A percentile compares a stretch with the other conserved stretches of the same genome.
Evolutionary conservation across 371 early-diverging fungal genomes (phyloP).

Genomic region (Mucor ambiguus): DNA sequence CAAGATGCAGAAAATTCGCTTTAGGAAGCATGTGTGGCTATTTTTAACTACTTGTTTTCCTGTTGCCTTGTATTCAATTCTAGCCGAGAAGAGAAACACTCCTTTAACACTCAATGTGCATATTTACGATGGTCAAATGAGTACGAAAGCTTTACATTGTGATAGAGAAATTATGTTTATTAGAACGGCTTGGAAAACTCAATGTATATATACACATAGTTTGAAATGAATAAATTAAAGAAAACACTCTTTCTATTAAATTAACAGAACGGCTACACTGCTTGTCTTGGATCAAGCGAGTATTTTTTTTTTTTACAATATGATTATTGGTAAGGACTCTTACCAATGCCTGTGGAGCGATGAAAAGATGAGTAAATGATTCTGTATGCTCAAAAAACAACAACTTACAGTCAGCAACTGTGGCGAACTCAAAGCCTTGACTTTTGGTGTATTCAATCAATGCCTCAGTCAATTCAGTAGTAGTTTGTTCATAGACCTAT

Average conservation of each 20-base stretch:
- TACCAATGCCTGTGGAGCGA: background rate
- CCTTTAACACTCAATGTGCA: background rate
- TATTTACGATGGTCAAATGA: too few relatives aligned
- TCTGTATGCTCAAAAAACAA: background rate
- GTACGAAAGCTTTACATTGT: too few relatives aligned
- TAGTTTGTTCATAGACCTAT: conserved; percentile 51
- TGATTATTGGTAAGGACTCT: conserved; percentile 1
- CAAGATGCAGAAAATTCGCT: background rate
- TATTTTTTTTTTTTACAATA: background rate
- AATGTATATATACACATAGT: background rate
- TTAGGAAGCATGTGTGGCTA: background rate
- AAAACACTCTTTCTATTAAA: conserved; percentile 2
- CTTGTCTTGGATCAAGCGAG: background rate
- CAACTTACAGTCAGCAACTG: conserved; percentile 51
- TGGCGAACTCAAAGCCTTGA: conserved; percentile 49
- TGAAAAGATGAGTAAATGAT: background rate
- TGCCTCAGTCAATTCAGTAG: conserved; percentile 29
- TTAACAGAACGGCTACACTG: conserved; percentile 1
- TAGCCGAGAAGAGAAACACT: background rate
- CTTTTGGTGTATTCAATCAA: conserved; percentile 33
- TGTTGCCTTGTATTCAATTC: background rate
- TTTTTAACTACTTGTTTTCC: too few relatives aligned
- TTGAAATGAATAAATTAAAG: background rate
- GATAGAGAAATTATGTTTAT: background rate
- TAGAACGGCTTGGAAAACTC: background rate